These are phyloP conservation scores for Misopates orontium DNA, from an alignment of 257 asterid species.

Conservation along the genomic window DNA sequence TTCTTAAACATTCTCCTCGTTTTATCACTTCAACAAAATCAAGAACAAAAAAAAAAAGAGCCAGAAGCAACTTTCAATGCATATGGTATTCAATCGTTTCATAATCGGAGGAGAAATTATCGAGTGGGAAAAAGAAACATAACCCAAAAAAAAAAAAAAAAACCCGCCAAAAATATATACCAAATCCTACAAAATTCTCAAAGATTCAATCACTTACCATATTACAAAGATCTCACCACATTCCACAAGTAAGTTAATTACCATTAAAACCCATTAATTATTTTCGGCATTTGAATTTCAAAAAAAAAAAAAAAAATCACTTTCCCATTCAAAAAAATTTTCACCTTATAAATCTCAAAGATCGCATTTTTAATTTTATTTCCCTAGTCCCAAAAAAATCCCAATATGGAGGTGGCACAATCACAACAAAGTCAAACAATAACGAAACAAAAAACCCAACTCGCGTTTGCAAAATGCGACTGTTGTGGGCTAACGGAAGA, in stretches of 20 bases:
- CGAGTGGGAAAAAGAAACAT: conserved; percentile 86
- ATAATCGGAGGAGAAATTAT: conserved; percentile 81
- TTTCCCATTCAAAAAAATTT: too few relatives aligned
- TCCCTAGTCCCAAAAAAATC: conserved; percentile 12
- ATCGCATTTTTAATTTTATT: neutral
- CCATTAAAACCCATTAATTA: neutral
- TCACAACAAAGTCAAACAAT: neutral
- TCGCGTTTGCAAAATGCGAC: conserved; percentile 60
- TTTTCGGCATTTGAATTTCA: conserved; percentile 6
- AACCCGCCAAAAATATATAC: conserved; percentile 21
- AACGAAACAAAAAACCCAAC: conserved; percentile 21
- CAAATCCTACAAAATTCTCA: too few relatives aligned
- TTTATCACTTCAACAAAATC: neutral
- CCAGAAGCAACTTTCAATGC: conserved; percentile 64
- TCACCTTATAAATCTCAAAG: too few relatives aligned
- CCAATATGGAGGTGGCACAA: too few relatives aligned
- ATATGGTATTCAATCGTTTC: conserved; percentile 68
- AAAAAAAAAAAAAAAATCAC: conserved; percentile 30
- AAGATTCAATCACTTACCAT: too few relatives aligned
- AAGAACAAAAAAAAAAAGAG: too few relatives aligned
- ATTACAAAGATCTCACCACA: too few relatives aligned
- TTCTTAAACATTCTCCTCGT: conserved; percentile 33
- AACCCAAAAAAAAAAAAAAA: conserved; percentile 37
- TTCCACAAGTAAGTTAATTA: too few relatives aligned
- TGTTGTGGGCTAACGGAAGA: conserved; percentile 89